Conservation (phyloP, 192 early-diverging fungal species). For the Coemansia furcata region DNA sequence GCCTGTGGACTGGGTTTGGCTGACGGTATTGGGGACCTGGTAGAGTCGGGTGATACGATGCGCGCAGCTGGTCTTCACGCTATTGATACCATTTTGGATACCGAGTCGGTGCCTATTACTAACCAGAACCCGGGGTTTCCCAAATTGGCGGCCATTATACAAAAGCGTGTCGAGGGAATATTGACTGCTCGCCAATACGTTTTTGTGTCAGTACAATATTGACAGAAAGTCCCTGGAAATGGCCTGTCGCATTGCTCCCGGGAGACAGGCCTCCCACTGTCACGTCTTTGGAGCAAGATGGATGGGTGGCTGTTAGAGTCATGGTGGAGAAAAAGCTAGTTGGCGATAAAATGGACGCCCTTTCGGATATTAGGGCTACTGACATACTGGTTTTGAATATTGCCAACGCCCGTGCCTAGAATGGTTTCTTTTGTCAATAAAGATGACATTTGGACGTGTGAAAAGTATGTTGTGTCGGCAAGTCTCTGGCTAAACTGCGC, state of each 20-base stretch:
- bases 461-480: too few species aligned
- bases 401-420: conserved; percentile 72
- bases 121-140: conserved; percentile 76
- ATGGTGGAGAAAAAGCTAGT: conserved; percentile 82
- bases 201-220: conserved; percentile 88
- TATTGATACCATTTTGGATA: conserved; percentile 76
- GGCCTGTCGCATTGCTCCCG: conserved; percentile 81
- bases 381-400: conserved; percentile 88
- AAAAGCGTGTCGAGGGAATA: conserved; percentile 85
- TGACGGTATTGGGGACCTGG: conserved; percentile 83
- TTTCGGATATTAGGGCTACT: conserved; percentile 81
- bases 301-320: conserved; percentile 87
- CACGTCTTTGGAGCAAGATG: conserved; percentile 75
- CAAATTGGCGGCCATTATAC: conserved; percentile 73
- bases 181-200: conserved; percentile 87
- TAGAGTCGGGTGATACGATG: conserved; percentile 99
- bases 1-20: conserved; percentile 95
- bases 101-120: conserved; percentile 89
- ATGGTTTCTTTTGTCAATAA: background rate
- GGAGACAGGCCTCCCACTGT: conserved; percentile 90
- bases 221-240: conserved; percentile 58
- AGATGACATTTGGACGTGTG: too few species aligned
- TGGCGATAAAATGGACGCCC: conserved; percentile 87
- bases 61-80: conserved; percentile 93
- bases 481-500: background rate